These are phyloP conservation scores for Tylopilus rubrobrunneus DNA, from an alignment of 768 basidiomycete genomes.

Conservation along the genomic window DNA sequence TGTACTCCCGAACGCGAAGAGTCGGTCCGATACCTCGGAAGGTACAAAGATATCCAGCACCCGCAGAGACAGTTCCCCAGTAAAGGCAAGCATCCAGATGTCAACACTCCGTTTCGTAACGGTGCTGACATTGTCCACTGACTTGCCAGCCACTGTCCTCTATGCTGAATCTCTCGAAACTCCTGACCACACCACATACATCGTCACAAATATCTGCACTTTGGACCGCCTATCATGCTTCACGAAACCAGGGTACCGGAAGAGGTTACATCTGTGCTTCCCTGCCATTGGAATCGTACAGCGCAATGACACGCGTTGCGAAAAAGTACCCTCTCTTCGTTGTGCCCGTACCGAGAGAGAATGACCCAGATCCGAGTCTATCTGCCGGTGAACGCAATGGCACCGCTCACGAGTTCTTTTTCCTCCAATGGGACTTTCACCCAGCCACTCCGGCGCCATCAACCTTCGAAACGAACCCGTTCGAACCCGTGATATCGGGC, in stretches of 20 bases:
- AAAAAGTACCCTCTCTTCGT: slow-evolving; percentile 74
- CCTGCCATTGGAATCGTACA: slow-evolving; percentile 69
- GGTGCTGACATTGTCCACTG: neutral
- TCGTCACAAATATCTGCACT: slow-evolving; percentile 71
- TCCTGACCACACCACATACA: slow-evolving; percentile 67
- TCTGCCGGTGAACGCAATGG: slow-evolving; percentile 31
- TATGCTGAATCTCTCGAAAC: slow-evolving; percentile 72
- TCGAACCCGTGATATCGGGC: slow-evolving; percentile 32
- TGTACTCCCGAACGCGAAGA: slow-evolving; percentile 6
- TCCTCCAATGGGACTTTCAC: slow-evolving; percentile 89
- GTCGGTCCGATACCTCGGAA: slow-evolving; percentile 1
- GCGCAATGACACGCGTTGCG: slow-evolving; percentile 61
- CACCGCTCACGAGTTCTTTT: slow-evolving; percentile 72
- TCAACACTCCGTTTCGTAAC: neutral
- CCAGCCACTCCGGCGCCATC: slow-evolving; percentile 59
- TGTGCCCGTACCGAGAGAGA: slow-evolving; percentile 67
- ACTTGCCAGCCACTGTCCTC: slow-evolving; percentile 65
- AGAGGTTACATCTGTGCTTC: slow-evolving; percentile 84
- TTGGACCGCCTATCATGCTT: slow-evolving; percentile 88
- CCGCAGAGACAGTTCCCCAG: slow-evolving; percentile 64
- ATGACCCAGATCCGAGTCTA: slow-evolving; percentile 12
- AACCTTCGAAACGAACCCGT: slow-evolving; percentile 40
- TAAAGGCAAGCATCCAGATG: slow-evolving; percentile 45
- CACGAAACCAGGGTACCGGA: slow-evolving; percentile 75
- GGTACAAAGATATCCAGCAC: slow-evolving; percentile 9